Base-by-base conservation (phyloP, 495 filamentous ascomycete species). In the Geoglossum glabrum region DNA sequence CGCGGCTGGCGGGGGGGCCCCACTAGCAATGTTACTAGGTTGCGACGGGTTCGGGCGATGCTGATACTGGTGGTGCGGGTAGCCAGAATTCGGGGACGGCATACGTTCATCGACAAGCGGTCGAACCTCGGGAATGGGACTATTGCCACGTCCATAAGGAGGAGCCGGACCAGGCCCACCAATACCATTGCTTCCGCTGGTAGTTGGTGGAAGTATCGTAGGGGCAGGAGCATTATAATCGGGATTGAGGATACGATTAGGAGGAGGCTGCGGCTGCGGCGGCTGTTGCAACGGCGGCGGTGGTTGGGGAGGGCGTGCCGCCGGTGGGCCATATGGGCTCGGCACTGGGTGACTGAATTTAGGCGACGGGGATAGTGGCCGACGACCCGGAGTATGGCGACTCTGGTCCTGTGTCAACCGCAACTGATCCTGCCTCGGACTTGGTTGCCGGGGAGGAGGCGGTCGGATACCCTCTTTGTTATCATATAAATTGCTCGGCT, bases 81-180 rank as follows among this genome's bases (percentile, higher is more conserved):
- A 95, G 36, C 76, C 79, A 54, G 84, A 81, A 59, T 84, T 85
- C 27, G 90, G 86, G 11, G 92, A 95, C 31, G 57, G 80, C 61
- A 86, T 83, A 30, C 85, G 80, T 63, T 85, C 84, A 58, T 96
- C 90, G 61, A 89, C 79, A 64, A 94, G 80, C 0, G 89, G 87
- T 50, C 87, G 81, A 55, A 90, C 83, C 56, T 96, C 90, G 34
- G 84, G 79, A 27, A 84, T 79, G 40, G 90, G 90, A 64, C 84
- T 92, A 61, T 80, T 81, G 0, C 76, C 74, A 52, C 79, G 73
- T 47, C 76, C 76, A 65, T 81, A 83, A 19, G 79, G 73, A 56
- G 79, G 76, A 56, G 78, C 56, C 25, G 66, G 66, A 11, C 60
- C 64, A 54, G 68, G 69, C 31, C 61, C 65, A 19, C 66, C 61